A percentile compares a stretch with the other conserved stretches of the same genome.
These are phyloP conservation scores for Scheffersomyces coipomensis DNA, from an alignment of 805 yeast species.

Conservation along the genomic window DNA sequence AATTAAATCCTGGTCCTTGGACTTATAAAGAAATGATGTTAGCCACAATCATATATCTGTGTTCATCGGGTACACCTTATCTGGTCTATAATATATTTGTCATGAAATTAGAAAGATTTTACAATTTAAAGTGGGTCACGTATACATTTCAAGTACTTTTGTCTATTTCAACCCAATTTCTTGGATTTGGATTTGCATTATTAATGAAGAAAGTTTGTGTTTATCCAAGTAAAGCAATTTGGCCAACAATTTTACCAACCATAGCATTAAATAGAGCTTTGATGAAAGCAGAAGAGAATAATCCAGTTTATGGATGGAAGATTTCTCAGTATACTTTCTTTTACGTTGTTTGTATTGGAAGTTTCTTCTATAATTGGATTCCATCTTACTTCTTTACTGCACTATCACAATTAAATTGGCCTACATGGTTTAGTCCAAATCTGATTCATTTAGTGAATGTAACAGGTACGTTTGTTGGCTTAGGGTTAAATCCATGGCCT, in stretches of 20 bases:
- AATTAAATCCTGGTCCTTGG: conserved; percentile 44
- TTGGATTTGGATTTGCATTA: conserved; percentile 71
- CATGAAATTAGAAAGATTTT: conserved; percentile 41
- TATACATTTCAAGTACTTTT: conserved; percentile 56
- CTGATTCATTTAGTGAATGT: conserved; percentile 40
- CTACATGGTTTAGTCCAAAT: conserved; percentile 41
- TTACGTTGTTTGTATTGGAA: conserved; percentile 26
- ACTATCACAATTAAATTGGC: conserved; percentile 43
- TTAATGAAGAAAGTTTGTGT: conserved; percentile 55
- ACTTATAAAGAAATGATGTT: conserved; percentile 46
- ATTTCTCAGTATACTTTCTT: conserved; percentile 42
- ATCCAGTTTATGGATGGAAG: conserved; percentile 32
- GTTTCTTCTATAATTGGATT: conserved; percentile 42
- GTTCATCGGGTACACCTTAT: conserved; percentile 43
- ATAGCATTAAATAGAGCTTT: conserved; percentile 43
- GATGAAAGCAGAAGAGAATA: conserved; percentile 26
- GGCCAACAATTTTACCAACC: conserved; percentile 46
- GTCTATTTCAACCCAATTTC: conserved; percentile 53
- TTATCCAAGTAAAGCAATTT: conserved; percentile 39
- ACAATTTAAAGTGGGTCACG: conserved; percentile 42
- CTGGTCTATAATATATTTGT: conserved; percentile 42
- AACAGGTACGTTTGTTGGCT: conserved; percentile 35
- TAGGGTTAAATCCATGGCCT: conserved; percentile 43
- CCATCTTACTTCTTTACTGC: conserved; percentile 40
- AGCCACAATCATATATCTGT: conserved; percentile 40